Conservation (phyloP, 495 filamentous ascomycete genomes). For the Barbatosphaeria neglecta region DNA sequence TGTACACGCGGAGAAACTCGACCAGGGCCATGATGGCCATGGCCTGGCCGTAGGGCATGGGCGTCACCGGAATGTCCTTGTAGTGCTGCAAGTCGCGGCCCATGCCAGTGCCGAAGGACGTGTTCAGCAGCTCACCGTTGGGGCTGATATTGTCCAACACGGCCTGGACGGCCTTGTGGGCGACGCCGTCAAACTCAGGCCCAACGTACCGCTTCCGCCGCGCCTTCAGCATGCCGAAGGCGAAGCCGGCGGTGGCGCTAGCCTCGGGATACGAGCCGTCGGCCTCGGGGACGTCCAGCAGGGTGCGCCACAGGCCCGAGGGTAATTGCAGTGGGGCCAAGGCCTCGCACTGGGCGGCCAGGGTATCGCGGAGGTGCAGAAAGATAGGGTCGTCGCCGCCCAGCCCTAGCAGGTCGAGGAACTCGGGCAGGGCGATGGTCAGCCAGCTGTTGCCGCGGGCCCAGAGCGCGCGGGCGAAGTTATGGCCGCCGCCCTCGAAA, state of each 20-base stretch:
- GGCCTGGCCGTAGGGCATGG: constrained; percentile 69
- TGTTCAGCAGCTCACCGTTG: constrained; percentile 53
- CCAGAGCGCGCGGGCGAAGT: constrained; percentile 60
- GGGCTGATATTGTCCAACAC: constrained; percentile 48
- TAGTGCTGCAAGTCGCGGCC: constrained; percentile 56
- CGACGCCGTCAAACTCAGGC: constrained; percentile 29
- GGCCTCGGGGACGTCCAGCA: constrained; percentile 46
- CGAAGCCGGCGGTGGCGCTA: constrained; percentile 65
- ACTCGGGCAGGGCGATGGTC: constrained; percentile 63
- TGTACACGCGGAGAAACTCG: constrained; percentile 50
- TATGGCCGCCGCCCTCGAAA: constrained; percentile 54
- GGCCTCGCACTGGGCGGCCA: constrained; percentile 51
- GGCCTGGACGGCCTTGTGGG: constrained; percentile 47
- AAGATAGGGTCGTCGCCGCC: constrained; percentile 44
- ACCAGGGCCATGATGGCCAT: constrained; percentile 66
- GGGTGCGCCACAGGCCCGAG: constrained; percentile 55
- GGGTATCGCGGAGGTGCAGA: constrained; percentile 46
- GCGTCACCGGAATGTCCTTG: constrained; percentile 53
- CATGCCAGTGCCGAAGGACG: constrained; percentile 66
- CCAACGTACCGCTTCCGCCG: constrained; percentile 55
- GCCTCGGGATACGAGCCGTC: constrained; percentile 56
- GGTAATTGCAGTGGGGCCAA: constrained; percentile 41
- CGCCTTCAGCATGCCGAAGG: constrained; percentile 62
- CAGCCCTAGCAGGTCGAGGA: constrained; percentile 54
- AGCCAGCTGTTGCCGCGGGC: constrained; percentile 56